Conservation (phyloP, 73 alveolate genomes). For the Paramecium octaurelia region DNA sequence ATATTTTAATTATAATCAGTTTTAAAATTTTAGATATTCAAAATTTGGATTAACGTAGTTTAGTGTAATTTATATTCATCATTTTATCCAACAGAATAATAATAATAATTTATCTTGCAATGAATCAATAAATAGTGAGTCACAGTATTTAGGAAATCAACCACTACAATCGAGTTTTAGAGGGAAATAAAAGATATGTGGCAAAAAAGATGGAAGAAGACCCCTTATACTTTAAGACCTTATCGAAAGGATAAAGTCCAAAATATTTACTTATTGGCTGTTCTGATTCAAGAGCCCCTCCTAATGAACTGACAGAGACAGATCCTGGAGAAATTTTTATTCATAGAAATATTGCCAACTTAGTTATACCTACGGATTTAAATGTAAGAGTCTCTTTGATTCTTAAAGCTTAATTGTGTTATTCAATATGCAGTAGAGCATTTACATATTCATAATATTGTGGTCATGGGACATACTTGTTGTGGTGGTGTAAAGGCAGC, state of each 20-base stretch:
- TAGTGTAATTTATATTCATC: not conserved
- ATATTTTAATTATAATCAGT: not conserved
- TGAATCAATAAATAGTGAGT: not conserved
- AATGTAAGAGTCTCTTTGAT: conserved; percentile 20
- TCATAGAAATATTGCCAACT: conserved; percentile 60
- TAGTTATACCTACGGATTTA: conserved; percentile 52
- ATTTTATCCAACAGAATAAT: not conserved
- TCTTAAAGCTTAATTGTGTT: conserved; percentile 25
- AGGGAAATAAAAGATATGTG: conserved; percentile 53
- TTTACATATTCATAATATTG: conserved; percentile 48
- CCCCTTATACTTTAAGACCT: conserved; percentile 29
- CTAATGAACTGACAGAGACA: conserved; percentile 47
- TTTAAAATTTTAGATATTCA: not conserved
- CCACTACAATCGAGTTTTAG: not conserved
- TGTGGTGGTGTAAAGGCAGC: conserved; percentile 67
- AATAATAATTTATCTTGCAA: not conserved
- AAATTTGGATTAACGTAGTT: not conserved
- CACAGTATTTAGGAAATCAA: not conserved
- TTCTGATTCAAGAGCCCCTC: conserved; percentile 66
- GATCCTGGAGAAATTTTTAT: conserved; percentile 60
- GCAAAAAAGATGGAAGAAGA: not conserved
- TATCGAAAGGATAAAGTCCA: conserved; percentile 28
- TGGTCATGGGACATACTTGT: conserved; percentile 52
- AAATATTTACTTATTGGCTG: conserved; percentile 54
- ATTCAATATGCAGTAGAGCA: conserved; percentile 60